phyloP scores from a whole-genome alignment of 345 rosid species.

The Salix exigua region DNA sequence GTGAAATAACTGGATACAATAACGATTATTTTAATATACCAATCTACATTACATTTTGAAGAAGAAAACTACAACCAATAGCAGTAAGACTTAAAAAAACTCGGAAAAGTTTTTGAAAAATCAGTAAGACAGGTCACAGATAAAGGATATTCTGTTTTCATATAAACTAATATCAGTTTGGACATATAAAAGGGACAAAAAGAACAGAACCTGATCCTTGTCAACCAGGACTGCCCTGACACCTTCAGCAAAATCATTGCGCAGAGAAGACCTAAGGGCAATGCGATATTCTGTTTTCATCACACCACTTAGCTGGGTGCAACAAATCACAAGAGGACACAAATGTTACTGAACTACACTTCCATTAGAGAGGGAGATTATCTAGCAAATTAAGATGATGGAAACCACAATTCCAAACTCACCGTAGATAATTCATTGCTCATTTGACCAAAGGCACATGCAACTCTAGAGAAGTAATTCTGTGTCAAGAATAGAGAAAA shows the following conservation, averaged over 20 bases:
- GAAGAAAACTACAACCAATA: background rate
- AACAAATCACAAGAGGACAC: background rate
- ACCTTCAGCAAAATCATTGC: slow-evolving; percentile 79
- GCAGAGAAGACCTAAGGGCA: slow-evolving; percentile 65
- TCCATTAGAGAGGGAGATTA: background rate
- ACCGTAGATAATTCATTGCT: slow-evolving; percentile 55
- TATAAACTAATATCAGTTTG: background rate
- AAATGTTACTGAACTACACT: background rate
- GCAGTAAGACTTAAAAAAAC: background rate
- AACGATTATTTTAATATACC: background rate
- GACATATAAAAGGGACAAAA: background rate
- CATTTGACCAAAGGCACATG: slow-evolving; percentile 56
- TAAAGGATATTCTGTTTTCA: no score
- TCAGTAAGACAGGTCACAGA: background rate
- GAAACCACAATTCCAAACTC: slow-evolving; percentile 26
- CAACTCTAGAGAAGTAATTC: slow-evolving; percentile 66
- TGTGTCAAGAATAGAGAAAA: slow-evolving; percentile 84
- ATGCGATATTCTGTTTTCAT: slow-evolving; percentile 89
- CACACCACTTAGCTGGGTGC: slow-evolving; percentile 60
- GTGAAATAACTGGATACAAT: background rate
- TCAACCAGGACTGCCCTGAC: slow-evolving; percentile 91
- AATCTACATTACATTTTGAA: background rate
- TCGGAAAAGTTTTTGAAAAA: background rate
- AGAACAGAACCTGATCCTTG: slow-evolving; percentile 81
- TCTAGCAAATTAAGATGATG: background rate